Base-by-base conservation (phyloP, 2,329 filamentous ascomycete genomes). In the Pseudogymnoascus sp. region DNA sequence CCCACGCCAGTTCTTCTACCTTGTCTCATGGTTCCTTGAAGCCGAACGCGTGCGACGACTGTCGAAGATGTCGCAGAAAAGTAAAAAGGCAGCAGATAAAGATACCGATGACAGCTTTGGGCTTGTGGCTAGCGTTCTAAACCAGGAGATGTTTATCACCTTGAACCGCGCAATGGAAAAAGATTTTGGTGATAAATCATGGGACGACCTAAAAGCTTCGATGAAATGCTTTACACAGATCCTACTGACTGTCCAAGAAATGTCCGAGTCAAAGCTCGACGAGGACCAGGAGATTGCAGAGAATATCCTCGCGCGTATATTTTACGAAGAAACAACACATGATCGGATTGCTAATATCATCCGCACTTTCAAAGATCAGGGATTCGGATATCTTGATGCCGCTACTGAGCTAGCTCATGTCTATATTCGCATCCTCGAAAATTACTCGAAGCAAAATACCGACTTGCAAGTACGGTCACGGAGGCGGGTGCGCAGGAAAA, bases 221-320 rank as follows among this genome's bases (percentile, higher is more conserved):
- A 95, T 98, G 87, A 88, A 90, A 62, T 97, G 93, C 72, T 96
- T 97, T 72, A 98, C 93, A 0, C 93, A 98, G 72, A 95, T 98
- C 68, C 80, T 96, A 19, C 82, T 96, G 26, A 96, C 93, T 0
- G 89, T 98, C 2, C 92, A 96, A 70, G 91, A 96, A 65, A 98
- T 99, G 93, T 81, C 87, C 1, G 86, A 89, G 56, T 95, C 91
- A 1, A 82, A 84, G 0, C 83, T 90, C 31, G 93, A 97, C 66
- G 93, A 97, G n/a, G 91, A 99, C 68, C 89, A 96, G 72, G 95
- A 98, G 70, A 98, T 99, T 73, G 93, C 95, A 0, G 93, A 99
- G 73, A 99, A 99, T 69, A 97, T 96, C 11, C 85, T 96, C 61
- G 96, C 89, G 70, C 90, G 93, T 65, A 91, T 99, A n/a, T 99